phyloP scores from a whole-genome alignment of 2,329 filamentous ascomycete genomes.

The Cryphonectria naterciae region DNA sequence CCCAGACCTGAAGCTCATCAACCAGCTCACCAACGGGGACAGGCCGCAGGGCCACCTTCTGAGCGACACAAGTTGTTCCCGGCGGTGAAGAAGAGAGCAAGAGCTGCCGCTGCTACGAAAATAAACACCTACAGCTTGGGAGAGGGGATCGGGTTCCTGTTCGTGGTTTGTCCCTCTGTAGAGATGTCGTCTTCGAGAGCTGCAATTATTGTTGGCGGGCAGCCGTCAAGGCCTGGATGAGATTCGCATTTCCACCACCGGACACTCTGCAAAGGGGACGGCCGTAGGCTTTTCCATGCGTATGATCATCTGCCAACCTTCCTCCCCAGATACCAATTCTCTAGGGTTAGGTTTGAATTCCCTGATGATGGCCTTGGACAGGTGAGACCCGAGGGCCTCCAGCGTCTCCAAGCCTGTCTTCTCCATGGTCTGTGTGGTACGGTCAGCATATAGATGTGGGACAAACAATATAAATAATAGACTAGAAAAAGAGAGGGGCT shows the following conservation, averaged over 20 bases:
- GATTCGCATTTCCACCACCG: slow-evolving; percentile 63
- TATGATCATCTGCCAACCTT: slow-evolving; percentile 60
- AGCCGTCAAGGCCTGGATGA: slow-evolving; percentile 22
- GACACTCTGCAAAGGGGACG: slow-evolving; percentile 72
- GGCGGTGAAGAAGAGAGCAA: not conserved
- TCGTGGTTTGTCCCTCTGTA: not conserved
- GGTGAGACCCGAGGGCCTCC: slow-evolving; percentile 60
- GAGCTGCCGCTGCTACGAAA: not conserved
- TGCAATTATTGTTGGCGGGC: not conserved
- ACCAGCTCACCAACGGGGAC: slow-evolving; percentile 74
- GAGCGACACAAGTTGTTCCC: slow-evolving; percentile 20
- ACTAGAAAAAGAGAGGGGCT: slow-evolving; percentile 12
- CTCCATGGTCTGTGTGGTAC: slow-evolving; percentile 51
- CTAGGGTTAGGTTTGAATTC: slow-evolving; percentile 43
- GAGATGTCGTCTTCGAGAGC: not conserved
- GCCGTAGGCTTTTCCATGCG: slow-evolving; percentile 74
- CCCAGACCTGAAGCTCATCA: slow-evolving; percentile 71
- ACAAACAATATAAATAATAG: slow-evolving; percentile 1
- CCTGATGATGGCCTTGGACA: slow-evolving; percentile 50
- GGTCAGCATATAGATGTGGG: slow-evolving; percentile 23
- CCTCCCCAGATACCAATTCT: slow-evolving; percentile 38
- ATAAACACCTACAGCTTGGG: not conserved
- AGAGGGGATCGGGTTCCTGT: not conserved
- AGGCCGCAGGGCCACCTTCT: slow-evolving; percentile 62
- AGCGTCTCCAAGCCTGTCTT: slow-evolving; percentile 65